Base-by-base conservation (phyloP, 2,329 filamentous ascomycete species). In the Alternaria ethzedia region DNA sequence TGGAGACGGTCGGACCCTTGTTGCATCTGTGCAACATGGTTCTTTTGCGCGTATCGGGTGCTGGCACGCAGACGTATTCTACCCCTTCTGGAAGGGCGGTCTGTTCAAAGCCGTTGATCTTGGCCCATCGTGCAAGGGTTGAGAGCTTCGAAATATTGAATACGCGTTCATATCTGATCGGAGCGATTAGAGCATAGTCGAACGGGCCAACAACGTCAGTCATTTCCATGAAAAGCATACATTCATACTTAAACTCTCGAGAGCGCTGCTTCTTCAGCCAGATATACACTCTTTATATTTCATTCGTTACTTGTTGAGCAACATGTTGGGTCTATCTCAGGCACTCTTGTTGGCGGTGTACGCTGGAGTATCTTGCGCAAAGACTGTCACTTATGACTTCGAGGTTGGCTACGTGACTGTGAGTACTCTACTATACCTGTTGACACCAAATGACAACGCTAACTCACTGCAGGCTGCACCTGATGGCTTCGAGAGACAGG, bases 401-500 rank as follows among this genome's bases (percentile, higher is more conserved):
- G 83, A 86, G 68, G 80, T 87, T 60, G 83, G 82, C 10, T 88
- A 86, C 85, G 82, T 86, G 3, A 66, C 70, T 36, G 72, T 71
- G 54, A 30, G 60, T 46, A n/a, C 6, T 10, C 15, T 13, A 20
- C 13, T 15, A 7, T 15, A 28, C 13, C 4, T 32, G 9, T 17
- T 11, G 17, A 45, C 13, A 25, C 15, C 0, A 11, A n/a, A 17
- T n/a, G 7, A 5, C 21, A 26, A 23, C 43, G 12, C 61, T 63
- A 3, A 63, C 36, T 25, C 17, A 4, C 3, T 6, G 3, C 25
- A 60, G 61, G 61, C 61, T 30, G 47, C 71, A 5, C 92, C 92
- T 0, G 92, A 95, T 80, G 89, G 89, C 21, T 85, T 85, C 63
- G 83, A 86, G 43, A 86, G 91, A 30, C 85, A 88, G n/a, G 86